Conservation (phyloP, 2,329 filamentous ascomycete genomes). For the Hymenoscyphus albidus region DNA sequence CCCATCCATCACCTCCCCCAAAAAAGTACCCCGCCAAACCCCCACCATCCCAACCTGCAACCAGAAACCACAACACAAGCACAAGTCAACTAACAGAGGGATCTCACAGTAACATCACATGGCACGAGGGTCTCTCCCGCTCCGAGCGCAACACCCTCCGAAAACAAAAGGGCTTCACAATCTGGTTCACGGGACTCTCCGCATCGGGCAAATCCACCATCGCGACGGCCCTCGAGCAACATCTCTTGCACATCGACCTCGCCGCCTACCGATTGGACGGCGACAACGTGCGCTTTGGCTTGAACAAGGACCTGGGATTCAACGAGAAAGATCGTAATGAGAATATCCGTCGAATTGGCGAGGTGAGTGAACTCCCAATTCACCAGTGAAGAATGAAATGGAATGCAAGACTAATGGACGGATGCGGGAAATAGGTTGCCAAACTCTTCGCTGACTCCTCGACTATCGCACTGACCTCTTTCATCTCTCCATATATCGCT, state of each 20-base stretch:
- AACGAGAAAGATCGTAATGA: slow-evolving; percentile 89
- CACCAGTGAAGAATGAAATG: not conserved
- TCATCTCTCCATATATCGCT: slow-evolving; percentile 91
- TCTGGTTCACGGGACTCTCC: slow-evolving; percentile 97
- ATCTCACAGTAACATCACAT: slow-evolving; percentile 73
- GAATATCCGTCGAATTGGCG: slow-evolving; percentile 94
- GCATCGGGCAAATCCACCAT: slow-evolving; percentile 97
- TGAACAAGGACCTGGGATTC: slow-evolving; percentile 98
- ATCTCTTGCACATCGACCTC: slow-evolving; percentile 80
- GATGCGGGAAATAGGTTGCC: slow-evolving; percentile 59
- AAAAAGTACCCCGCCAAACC: slow-evolving; percentile 29
- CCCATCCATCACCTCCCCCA: not conserved
- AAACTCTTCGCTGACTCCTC: slow-evolving; percentile 93
- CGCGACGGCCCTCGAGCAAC: slow-evolving; percentile 93
- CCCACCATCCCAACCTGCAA: slow-evolving; percentile 14
- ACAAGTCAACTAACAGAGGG: not conserved
- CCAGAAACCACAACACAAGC: not conserved
- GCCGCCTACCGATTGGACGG: slow-evolving; percentile 91
- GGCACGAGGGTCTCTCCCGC: slow-evolving; percentile 75
- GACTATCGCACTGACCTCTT: slow-evolving; percentile 86
- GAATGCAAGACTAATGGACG: not conserved
- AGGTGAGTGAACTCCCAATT: slow-evolving; percentile 44
- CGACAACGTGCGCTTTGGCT: slow-evolving; percentile 95
- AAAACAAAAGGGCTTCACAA: slow-evolving; percentile 84
- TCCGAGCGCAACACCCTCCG: slow-evolving; percentile 70